These are phyloP conservation scores for Begonia fuchsioides DNA, from an alignment of 306 rosid species.

Conservation along the genomic window DNA sequence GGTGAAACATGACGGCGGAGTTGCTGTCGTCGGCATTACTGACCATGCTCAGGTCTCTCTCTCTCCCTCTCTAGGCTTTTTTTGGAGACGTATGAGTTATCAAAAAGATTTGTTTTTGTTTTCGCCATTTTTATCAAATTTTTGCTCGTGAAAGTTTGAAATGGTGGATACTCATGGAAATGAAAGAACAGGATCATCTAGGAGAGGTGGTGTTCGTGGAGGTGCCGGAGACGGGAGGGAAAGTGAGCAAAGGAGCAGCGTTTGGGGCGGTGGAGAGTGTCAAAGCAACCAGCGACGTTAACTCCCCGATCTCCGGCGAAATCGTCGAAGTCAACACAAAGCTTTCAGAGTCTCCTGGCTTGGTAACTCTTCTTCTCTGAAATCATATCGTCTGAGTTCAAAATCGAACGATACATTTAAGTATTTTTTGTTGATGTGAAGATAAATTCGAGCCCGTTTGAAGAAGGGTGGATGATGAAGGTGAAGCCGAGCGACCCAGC, in stretches of 20 bases:
- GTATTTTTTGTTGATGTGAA: constrained; percentile 4
- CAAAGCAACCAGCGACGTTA: constrained; percentile 85
- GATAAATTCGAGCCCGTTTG: constrained; percentile 75
- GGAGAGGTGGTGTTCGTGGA: constrained; percentile 96
- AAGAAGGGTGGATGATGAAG: constrained; percentile 94
- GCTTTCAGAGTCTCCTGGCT: constrained; percentile 58
- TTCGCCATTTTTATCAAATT: too few species aligned
- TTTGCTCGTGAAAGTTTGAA: background rate
- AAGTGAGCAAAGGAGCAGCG: constrained; percentile 38
- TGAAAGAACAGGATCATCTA: constrained; percentile 55
- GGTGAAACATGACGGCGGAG: constrained; percentile 91
- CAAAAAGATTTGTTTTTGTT: too few species aligned
- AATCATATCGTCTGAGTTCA: too few species aligned
- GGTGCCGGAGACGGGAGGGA: constrained; percentile 53
- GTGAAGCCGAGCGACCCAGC: constrained; percentile 60
- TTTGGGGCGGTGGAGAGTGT: constrained; percentile 98
- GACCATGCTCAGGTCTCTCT: constrained; percentile 81
- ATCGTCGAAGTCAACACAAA: constrained; percentile 60
- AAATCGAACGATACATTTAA: too few species aligned
- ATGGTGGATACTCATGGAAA: background rate
- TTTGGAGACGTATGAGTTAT: background rate
- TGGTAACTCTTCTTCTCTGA: constrained; percentile 51
- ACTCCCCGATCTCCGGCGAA: constrained; percentile 94
- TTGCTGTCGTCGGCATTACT: constrained; percentile 77
- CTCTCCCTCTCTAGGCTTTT: background rate